A percentile compares a stretch with the other conserved stretches of the same genome.
Evolutionary conservation across 352 stramenopile species (phyloP).

Genomic region (Plasmopara muralis): DNA sequence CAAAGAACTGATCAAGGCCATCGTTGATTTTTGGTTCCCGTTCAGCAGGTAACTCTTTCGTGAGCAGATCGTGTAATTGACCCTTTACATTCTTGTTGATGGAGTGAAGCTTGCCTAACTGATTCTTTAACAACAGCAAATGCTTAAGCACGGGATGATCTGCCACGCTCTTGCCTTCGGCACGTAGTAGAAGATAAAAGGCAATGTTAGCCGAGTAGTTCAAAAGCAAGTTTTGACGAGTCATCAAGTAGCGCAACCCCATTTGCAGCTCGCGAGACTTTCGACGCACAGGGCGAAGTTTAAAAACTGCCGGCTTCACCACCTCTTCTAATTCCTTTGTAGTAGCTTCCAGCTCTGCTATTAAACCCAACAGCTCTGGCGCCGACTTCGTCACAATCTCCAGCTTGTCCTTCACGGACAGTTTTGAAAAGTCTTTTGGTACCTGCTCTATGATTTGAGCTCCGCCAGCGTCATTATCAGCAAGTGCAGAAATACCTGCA

Average conservation of each 20-base stretch:
- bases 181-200: conserved; percentile 77
- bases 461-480: conserved; percentile 44
- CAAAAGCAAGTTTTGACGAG: conserved; percentile 73
- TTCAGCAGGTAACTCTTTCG: conserved; percentile 50
- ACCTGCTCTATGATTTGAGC: conserved; percentile 60
- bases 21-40: conserved; percentile 36
- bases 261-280: conserved; percentile 51
- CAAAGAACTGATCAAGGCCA: conserved; percentile 68
- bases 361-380: conserved; percentile 67
- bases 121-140: conserved; percentile 67
- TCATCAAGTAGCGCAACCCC: conserved; percentile 71
- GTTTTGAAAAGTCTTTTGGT: conserved; percentile 77
- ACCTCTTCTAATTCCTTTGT: conserved; percentile 61
- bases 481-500: conserved; percentile 63
- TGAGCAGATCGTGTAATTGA: conserved; percentile 62
- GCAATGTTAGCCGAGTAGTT: conserved; percentile 85
- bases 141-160: conserved; percentile 78
- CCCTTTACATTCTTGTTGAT: conserved; percentile 51
- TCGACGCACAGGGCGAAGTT: conserved; percentile 59
- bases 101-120: conserved; percentile 53
- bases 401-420: conserved; percentile 84
- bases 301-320: conserved; percentile 58
- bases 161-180: conserved; percentile 70
- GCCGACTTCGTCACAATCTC: conserved; percentile 83
- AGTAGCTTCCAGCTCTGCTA: conserved; percentile 57